Base-by-base conservation (phyloP, 768 basidiomycete species). In the Fibroporia radiculosa region DNA sequence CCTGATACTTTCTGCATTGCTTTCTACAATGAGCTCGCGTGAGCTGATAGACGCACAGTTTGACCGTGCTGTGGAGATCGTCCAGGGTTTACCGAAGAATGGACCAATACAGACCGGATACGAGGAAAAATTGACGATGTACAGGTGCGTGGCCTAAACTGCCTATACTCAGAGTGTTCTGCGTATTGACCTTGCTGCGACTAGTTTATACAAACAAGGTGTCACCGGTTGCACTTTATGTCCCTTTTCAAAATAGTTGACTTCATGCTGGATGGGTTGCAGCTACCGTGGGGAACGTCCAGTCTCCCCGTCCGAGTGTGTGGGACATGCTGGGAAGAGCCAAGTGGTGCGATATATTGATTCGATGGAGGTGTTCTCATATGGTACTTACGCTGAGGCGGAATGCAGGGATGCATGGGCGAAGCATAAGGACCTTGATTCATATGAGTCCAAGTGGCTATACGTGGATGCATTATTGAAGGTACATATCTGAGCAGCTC, bases 81-180 rank as follows among this genome's bases (percentile, higher is more conserved):
- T 96, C 3, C 93, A 97, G 61, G 68, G 86, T 47, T 69, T 96
- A 25, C 92, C 93, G 1, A 95, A 95, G 71, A 89, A 80, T 8
- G 92, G 93, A 0, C 91, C 93, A 24, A 92, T 97, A 56, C 92
- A 96, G 62, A 96, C 93, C 0, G 87, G 79, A 51, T 96, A 97
- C 60, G 93, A 96, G 53, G 92, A 95, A 61, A 97, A 97, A 62
- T 67, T 97, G 12, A 77, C 80, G 10, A 90, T 97, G 79, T 97
- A 97, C 61, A 89, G 89, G 84, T 84, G 49, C 26, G 74, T 60
- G n/a, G n/a, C 16, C 14, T 18, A 25, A 13, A 4, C n/a, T 6
- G 14, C 14, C 29, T 33, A 16, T 22, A 29, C n/a, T 33, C 8
- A 27, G 20, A 13, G 41, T 45, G 19, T 8, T 16, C 32, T 27